Evolutionary conservation across 768 basidiomycete species (phyloP), one percentile per base, ranked within the genome.

Genomic region (Kwoniella sp.): DNA sequence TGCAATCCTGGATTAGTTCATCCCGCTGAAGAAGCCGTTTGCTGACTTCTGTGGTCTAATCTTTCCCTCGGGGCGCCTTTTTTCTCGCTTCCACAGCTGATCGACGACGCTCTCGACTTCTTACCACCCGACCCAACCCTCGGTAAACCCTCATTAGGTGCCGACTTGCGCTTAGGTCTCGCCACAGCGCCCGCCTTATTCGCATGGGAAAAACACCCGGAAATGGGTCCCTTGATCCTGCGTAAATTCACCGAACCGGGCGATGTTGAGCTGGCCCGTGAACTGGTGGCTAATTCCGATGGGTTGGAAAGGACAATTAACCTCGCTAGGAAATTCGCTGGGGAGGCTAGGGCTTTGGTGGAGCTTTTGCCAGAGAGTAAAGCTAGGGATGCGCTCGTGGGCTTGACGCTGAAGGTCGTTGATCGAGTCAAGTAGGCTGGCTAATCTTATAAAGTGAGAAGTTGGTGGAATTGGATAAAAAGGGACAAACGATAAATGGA

Each of bases 31-130:
- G n/a, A n/a, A n/a, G n/a, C n/a, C n/a, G n/a, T n/a, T n/a, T n/a
- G n/a, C n/a, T n/a, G n/a, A n/a, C n/a, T n/a, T n/a, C n/a, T n/a
- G n/a, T n/a, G n/a, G n/a, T n/a, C n/a, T n/a, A n/a, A n/a, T n/a
- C 33, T 33, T 33, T 33, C 5, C 33, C 33, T 33, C 33, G n/a
- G n/a, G n/a, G n/a, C n/a, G n/a, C n/a, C n/a, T n/a, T n/a, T n/a
- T 33, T 33, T 6, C 44, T 7, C 22, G 19, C 17, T 13, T 50
- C 51, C 58, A 27, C 72, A 95, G 92, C 88, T 99, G 10, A 89
- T 98, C 52, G 96, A 99, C 77, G 96, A 99, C 76, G 85, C 93
- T 36, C 83, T 99, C 2, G 96, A 98, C 81, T 98, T 92, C 76
- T 90, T 93, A 53, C 86, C 89, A 0, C 88, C 88, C 12, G 84